Base-by-base conservation (phyloP, 192 early-diverging fungal genomes). In the Neocallimastix lanati region DNA sequence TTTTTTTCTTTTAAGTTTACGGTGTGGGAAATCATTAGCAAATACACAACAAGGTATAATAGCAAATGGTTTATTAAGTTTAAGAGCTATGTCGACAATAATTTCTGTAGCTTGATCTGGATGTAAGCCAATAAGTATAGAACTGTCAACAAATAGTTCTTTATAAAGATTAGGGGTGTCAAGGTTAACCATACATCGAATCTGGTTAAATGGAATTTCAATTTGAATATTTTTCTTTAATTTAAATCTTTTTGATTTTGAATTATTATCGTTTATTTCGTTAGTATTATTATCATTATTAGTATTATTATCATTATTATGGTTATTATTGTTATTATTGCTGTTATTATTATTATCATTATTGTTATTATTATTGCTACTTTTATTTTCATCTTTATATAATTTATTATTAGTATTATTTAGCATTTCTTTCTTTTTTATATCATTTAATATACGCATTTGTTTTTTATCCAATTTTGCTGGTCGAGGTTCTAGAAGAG, bases 41-140 rank as follows among this genome's bases (percentile, higher is more conserved):
- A 90, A 90, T 15, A 90, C 89, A 81, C 88, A 89, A 58, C 89
- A 90, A 13, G 89, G 89, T 12, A 90, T 84, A 6, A 90, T 81
- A 4, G 88, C 89, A 81, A 90, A 90, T 4, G 89, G 85, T 30
- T 87, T 88, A 6, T 82, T 81, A 9, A 79, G 38, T 36, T 78
- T 76, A 36, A 90, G 40, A 1, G 88, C 89, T 2, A 81, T 79
- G 21, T 88, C 83, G 12, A 90, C 88, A 81, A 90, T 89, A 2
- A 86, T 85, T 28, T 87, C 88, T n/a, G 89, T 90, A 0, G 89
- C 89, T 79, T 89, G 87, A 78, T 90, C 89, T 5, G 89, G 85
- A 78, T 90, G 89, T 6, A 90, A 79, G 0, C 89, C 89, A 78
- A 89, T 84, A 29, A 90, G 35, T 28, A 90, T 80, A 7, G 86